These are phyloP conservation scores for Lactarius akahatsu DNA, from an alignment of 768 basidiomycete genomes.

Conservation along the genomic window DNA sequence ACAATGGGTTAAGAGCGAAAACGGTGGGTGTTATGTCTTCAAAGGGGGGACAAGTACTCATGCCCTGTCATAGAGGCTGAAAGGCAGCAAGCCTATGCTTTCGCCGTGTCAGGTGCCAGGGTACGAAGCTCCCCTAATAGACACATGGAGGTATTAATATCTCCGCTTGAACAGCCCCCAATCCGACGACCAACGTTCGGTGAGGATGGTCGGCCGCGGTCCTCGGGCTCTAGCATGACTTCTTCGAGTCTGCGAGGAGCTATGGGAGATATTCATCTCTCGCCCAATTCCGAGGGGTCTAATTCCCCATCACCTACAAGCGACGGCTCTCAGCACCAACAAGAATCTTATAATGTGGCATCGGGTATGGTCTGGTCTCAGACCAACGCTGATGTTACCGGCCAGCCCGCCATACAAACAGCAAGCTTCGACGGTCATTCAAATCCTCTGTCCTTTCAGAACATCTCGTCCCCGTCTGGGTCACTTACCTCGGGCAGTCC, in stretches of 20 bases:
- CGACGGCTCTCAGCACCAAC: conserved; percentile 32
- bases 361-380: conserved; percentile 32
- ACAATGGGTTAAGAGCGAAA: conserved; percentile 28
- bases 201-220: conserved; percentile 34
- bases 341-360: conserved; percentile 30
- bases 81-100: conserved; percentile 26
- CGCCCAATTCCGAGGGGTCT: conserved; percentile 37
- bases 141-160: conserved; percentile 32
- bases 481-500: conserved; percentile 26
- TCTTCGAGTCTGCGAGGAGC: conserved; percentile 58
- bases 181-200: conserved; percentile 31
- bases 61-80: conserved; percentile 17
- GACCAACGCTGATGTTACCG: conserved; percentile 20
- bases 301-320: conserved; percentile 33
- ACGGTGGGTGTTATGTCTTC: conserved; percentile 14
- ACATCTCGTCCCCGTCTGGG: conserved; percentile 25
- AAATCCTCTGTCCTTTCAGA: conserved; percentile 25
- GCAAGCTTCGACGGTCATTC: conserved; percentile 24
- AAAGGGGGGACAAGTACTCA: not conserved
- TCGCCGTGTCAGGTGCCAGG: conserved; percentile 31
- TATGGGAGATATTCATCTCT: conserved; percentile 53
- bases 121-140: conserved; percentile 23
- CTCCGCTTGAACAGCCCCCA: conserved; percentile 30
- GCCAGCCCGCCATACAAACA: conserved; percentile 20
- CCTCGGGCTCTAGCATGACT: conserved; percentile 45